phyloP scores from a whole-genome alignment of 2,329 filamentous ascomycete genomes.

The Colletotrichum higginsianum region DNA sequence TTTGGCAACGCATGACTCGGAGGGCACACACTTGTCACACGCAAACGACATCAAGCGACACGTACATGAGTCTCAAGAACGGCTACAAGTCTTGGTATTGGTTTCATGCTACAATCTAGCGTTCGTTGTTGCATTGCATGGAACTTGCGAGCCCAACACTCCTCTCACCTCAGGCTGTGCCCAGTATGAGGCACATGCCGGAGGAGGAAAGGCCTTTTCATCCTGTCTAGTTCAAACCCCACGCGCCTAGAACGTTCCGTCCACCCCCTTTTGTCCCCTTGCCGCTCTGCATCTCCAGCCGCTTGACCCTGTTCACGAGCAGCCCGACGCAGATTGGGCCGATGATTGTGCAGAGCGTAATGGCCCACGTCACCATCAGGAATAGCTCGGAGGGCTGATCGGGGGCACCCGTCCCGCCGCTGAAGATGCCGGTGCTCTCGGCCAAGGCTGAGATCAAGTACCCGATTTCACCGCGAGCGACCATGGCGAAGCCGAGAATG shows the following conservation, averaged over 20 bases:
- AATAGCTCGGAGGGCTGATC: conserved; percentile 59
- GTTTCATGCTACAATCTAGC: conserved; percentile 11
- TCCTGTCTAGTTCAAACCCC: conserved; percentile 33
- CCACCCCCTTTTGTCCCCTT: not conserved
- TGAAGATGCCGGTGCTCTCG: conserved; percentile 65
- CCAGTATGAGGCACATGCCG: not conserved
- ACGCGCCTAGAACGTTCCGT: conserved; percentile 38
- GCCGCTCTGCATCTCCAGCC: conserved; percentile 43
- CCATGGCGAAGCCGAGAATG: conserved; percentile 79
- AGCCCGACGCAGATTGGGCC: conserved; percentile 66
- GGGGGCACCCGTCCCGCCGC: conserved; percentile 23
- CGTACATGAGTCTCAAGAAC: conserved; percentile 1
- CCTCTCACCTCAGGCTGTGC: conserved; percentile 7
- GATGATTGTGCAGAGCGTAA: conserved; percentile 68
- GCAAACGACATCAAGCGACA: not conserved
- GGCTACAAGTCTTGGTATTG: conserved; percentile 11
- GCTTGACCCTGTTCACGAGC: conserved; percentile 60
- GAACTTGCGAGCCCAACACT: conserved; percentile 2
- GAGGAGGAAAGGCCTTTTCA: not conserved
- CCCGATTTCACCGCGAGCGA: conserved; percentile 84
- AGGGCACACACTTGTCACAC: not conserved
- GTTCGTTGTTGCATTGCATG: not conserved
- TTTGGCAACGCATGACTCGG: conserved; percentile 18
- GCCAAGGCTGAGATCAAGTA: conserved; percentile 82
- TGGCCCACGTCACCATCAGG: conserved; percentile 69